Evolutionary conservation across 2,329 filamentous ascomycete genomes (phyloP).

Genomic region (Alternaria ventricosa): DNA sequence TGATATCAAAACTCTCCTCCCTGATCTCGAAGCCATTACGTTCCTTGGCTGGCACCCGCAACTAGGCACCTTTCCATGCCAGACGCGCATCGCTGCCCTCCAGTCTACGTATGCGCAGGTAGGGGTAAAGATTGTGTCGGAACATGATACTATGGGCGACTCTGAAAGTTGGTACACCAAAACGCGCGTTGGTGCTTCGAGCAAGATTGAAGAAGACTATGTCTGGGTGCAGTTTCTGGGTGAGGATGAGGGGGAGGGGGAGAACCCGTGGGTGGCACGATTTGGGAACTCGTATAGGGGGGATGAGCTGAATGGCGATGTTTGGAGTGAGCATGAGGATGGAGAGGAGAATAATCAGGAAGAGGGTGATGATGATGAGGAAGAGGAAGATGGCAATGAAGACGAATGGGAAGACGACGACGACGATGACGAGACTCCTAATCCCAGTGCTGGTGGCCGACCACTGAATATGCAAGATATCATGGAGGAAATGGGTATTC

Average conservation of each 20-base stretch:
- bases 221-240: background rate
- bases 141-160: background rate
- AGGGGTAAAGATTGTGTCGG: background rate
- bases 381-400: background rate
- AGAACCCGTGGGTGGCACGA: background rate
- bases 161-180: background rate
- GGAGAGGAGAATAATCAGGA: background rate
- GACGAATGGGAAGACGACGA: background rate
- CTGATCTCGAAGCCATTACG: background rate
- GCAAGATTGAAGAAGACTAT: slow-evolving; percentile 2
- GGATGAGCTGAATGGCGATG: background rate
- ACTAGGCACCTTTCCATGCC: slow-evolving; percentile 6
- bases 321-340: background rate
- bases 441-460: background rate
- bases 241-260: background rate
- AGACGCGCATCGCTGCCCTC: background rate
- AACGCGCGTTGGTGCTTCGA: background rate
- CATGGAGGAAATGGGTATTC: background rate
- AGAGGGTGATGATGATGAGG: background rate
- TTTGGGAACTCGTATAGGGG: background rate
- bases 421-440: background rate
- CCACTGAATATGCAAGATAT: background rate
- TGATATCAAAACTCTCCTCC: background rate
- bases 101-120: background rate
- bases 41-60: slow-evolving; percentile 6